Evolutionary conservation across 805 yeast species (phyloP), one percentile per base, ranked within the genome.

Genomic region (Komagataella mondaviorum): DNA sequence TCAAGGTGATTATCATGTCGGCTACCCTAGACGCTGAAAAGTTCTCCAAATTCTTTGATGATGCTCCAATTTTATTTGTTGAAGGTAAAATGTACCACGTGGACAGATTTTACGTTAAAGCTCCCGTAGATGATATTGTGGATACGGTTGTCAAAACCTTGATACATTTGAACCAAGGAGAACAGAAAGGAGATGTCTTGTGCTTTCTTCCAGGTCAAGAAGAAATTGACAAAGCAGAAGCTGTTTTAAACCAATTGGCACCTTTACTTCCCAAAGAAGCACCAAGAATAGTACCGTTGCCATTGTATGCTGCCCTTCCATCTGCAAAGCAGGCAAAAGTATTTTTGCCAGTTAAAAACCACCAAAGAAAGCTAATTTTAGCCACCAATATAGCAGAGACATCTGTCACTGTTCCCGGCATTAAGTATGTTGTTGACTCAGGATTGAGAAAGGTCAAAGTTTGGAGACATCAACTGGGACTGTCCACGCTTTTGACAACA

Each of bases 311-410:
- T 0, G 95, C 98, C 0, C 74, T 93, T 50, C 85, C 97, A 1
- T 95, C 96, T 14, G 71, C 73, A 3, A 84, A 83, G 55, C 99
- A 93, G 63, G 78, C 83, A 60, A 73, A 76, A 56, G 91, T 89
- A n/a, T 93, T 93, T 58, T 71, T 76, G 18, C 77, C 80, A 20
- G 66, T 85, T 1, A 76, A 81, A 36, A 67, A 75, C n/a, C 73
- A 82, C 59, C 78, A 78, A 60, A 76, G 99, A 56, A 93, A 93
- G 63, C 83, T 93, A 46, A 86, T 93, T 24, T 68, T 93, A 53
- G 88, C 98, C 6, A 93, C 99, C 1, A 93, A 93, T 63, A 89
- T 93, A 58, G 99, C 99, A 0, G 99, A 93, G 70, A 93, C 99
- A 0, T 93, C 99, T 30, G 82, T 93, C 54, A 93, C 99, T 3